These are phyloP conservation scores for Serendipita sp. DNA, from an alignment of 768 basidiomycete genomes.

Conservation along the genomic window DNA sequence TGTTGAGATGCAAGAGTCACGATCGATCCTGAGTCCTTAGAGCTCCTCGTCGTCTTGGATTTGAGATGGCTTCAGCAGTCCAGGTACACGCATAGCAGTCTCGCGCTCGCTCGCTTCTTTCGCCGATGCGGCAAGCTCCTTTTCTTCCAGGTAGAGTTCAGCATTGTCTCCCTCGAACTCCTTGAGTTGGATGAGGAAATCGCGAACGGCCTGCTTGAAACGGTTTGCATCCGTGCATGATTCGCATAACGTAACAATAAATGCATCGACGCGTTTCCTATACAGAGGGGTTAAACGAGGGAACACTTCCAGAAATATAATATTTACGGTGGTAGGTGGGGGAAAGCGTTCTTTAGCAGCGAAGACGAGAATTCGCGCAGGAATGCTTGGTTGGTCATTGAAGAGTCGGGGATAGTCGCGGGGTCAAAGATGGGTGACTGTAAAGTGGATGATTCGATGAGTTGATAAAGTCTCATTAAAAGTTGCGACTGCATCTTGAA, in stretches of 20 bases:
- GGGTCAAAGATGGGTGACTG: slow-evolving; percentile 29
- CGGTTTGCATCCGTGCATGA: slow-evolving; percentile 65
- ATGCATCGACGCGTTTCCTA: slow-evolving; percentile 43
- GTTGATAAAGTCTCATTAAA: slow-evolving; percentile 28
- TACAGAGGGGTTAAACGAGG: slow-evolving; percentile 18
- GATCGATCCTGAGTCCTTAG: background rate
- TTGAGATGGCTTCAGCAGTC: slow-evolving; percentile 91
- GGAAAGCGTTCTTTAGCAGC: slow-evolving; percentile 26
- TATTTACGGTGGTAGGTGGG: slow-evolving; percentile 25
- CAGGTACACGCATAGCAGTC: slow-evolving; percentile 87
- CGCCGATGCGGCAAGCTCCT: slow-evolving; percentile 65
- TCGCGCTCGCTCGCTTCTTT: slow-evolving; percentile 74
- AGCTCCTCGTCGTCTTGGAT: slow-evolving; percentile 79
- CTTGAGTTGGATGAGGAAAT: slow-evolving; percentile 95
- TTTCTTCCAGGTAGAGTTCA: slow-evolving; percentile 86
- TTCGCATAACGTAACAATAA: slow-evolving; percentile 50
- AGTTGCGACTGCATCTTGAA: slow-evolving; percentile 29
- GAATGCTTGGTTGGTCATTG: slow-evolving; percentile 24
- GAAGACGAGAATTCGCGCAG: slow-evolving; percentile 25
- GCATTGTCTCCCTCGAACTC: slow-evolving; percentile 83
- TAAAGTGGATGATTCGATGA: slow-evolving; percentile 24
- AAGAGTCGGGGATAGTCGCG: slow-evolving; percentile 20
- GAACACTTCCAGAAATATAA: background rate
- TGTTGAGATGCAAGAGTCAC: background rate
- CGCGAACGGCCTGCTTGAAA: slow-evolving; percentile 88